Percentiles rank a stretch among this genome's conserved stretches.
Conservation (phyloP, 495 filamentous ascomycete species). For the Rostrohypoxylon terebratum region DNA sequence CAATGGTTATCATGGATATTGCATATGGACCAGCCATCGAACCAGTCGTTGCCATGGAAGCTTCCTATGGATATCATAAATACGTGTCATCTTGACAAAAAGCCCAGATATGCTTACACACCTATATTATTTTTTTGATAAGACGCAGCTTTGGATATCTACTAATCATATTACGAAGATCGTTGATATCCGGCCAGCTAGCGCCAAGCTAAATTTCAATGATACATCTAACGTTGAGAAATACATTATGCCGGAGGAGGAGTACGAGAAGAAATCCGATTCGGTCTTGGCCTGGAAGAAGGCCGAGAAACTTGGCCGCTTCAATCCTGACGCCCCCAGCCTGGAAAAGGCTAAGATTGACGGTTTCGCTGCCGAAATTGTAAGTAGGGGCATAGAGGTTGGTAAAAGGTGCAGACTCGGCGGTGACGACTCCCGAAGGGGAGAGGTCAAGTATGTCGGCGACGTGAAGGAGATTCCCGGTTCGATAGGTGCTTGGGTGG, state of each 20-base stretch:
- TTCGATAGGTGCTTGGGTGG: conserved; percentile 80
- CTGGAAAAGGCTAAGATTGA: conserved; percentile 76
- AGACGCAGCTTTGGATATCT: conserved; percentile 23
- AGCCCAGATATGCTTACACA: conserved; percentile 11
- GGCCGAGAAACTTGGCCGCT: conserved; percentile 89
- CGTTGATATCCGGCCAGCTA: conserved; percentile 78
- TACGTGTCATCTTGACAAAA: conserved; percentile 32
- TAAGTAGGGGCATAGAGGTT: conserved; percentile 71
- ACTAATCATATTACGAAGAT: conserved; percentile 66
- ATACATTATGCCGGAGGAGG: conserved; percentile 81
- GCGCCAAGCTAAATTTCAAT: conserved; percentile 77
- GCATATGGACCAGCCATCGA: conserved; percentile 16
- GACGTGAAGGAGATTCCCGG: conserved; percentile 84
- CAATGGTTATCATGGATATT: conserved; percentile 9
- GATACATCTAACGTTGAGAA: conserved; percentile 85
- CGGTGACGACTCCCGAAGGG: conserved; percentile 76
- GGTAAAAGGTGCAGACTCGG: conserved; percentile 74
- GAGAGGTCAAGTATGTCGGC: conserved; percentile 86
- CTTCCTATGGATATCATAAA: conserved; percentile 7
- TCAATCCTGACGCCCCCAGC: conserved; percentile 84
- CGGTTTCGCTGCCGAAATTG: conserved; percentile 73
- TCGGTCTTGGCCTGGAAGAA: conserved; percentile 95
- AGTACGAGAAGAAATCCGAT: conserved; percentile 85
- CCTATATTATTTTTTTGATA: conserved; percentile 10
- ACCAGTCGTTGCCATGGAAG: conserved; percentile 15